Evolutionary conservation across 306 rosid species (phyloP).

Genomic region (Trifolium dubium): DNA sequence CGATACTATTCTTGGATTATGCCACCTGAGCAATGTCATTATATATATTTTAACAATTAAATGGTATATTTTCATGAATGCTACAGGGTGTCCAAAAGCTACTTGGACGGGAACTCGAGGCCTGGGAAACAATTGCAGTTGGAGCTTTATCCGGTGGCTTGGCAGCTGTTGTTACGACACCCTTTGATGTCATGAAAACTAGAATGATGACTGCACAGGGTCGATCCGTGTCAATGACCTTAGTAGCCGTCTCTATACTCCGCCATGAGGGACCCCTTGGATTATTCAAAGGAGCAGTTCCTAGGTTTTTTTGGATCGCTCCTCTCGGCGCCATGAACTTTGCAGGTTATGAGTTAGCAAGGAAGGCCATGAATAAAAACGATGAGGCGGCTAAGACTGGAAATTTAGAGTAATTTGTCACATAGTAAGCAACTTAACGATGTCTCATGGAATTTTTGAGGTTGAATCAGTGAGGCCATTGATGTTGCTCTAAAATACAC

Average conservation of each 20-base stretch:
- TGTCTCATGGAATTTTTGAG: conserved; percentile 53
- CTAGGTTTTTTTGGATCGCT: conserved; percentile 98
- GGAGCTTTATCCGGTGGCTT: conserved; percentile 98
- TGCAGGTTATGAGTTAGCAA: conserved; percentile 95
- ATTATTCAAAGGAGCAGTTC: conserved; percentile 91
- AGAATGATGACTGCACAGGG: conserved; percentile 98
- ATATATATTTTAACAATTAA: background rate
- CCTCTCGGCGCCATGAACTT: conserved; percentile 99
- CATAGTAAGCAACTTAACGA: background rate
- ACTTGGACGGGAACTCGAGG: conserved; percentile 81
- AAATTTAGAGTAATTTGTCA: conserved; percentile 46
- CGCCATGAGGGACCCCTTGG: conserved; percentile 91
- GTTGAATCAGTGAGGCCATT: conserved; percentile 50
- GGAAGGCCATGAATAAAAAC: conserved; percentile 90
- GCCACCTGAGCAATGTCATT: background rate
- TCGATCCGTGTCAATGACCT: conserved; percentile 77
- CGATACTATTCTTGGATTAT: background rate
- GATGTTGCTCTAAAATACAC: conserved; percentile 45
- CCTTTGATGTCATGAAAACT: conserved; percentile 98
- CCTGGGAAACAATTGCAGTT: conserved; percentile 93
- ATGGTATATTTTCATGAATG: conserved; percentile 2
- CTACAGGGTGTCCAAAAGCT: conserved; percentile 71
- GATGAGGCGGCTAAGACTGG: conserved; percentile 60
- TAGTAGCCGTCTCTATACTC: conserved; percentile 76
- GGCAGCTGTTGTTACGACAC: conserved; percentile 94